A percentile compares a stretch with the other conserved stretches of the same genome.
These are phyloP conservation scores for Puccinia novopanici DNA, from an alignment of 1,284 basidiomycete species.

Conservation along the genomic window DNA sequence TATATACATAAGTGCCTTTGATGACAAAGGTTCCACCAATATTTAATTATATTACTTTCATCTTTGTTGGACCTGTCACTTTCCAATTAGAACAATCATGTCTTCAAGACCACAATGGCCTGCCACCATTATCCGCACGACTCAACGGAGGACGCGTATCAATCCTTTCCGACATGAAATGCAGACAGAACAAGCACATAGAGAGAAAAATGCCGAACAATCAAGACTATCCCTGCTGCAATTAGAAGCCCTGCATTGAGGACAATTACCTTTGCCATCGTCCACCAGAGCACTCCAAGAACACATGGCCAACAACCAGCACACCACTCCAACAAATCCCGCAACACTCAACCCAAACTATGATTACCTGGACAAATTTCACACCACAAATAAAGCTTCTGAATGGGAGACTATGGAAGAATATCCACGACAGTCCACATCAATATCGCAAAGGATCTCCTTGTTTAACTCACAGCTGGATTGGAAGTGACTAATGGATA, in stretches of 20 bases:
- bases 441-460: neutral
- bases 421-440: neutral
- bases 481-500: neutral
- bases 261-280: neutral
- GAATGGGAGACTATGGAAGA: constrained; percentile 13
- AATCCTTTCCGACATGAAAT: constrained; percentile 20
- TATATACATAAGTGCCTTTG: too few relatives aligned
- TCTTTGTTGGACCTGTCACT: too few relatives aligned
- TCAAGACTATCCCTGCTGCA: neutral
- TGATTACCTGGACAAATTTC: neutral
- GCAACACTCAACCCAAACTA: neutral
- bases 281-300: neutral
- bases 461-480: neutral
- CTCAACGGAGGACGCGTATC: neutral
- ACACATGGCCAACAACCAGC: neutral
- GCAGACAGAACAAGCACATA: neutral
- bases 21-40: too few relatives aligned
- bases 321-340: neutral
- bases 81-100: too few relatives aligned
- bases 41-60: too few relatives aligned
- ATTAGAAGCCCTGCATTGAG: neutral
- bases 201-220: neutral
- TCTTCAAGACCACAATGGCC: too few relatives aligned
- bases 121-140: too few relatives aligned
- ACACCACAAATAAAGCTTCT: too few relatives aligned